Evolutionary conservation across 129 eudicot genomes (phyloP), one percentile per base, ranked within the genome.

Genomic region (Saussurea involucrata): DNA sequence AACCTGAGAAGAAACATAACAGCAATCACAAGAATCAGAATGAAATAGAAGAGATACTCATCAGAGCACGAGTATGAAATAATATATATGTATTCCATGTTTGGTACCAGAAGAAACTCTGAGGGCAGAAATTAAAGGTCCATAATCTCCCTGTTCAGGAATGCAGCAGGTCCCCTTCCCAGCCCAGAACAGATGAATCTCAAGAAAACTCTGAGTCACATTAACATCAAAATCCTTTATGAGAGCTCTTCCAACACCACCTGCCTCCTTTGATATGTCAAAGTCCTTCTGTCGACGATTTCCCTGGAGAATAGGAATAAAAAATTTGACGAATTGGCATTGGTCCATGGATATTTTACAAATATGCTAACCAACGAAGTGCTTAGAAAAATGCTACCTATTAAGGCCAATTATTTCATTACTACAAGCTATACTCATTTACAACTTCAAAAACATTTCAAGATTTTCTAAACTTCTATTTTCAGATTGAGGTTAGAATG

Each of bases 141-240:
- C 90, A 68, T 84, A 87, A 77, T 79, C 76, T 65, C 90, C 88
- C 36, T 87, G 84, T 34, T 66, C 27, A 64, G 90, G 90, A 65
- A 87, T 81, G 64, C 90, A 87, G 77, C 90, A 87, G 21, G 90
- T 87, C 42, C 90, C 90, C 65, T 87, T 87, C 64, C 90, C 90
- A 58, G 87, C 88, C 90, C 90, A 87, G 32, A 87, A 87, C 67
- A 87, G 83, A 81, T 87, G 90, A 66, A 87, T 78, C 67, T 87
- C 88, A 61, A 87, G 77, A 63, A 70, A 71, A 76, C 75, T 81
- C 37, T 82, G 77, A 31, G 86, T 87, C 34, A 87, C 90, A 1
- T 2, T 61, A 31, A 69, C 84, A 33, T 79, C 57, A 28, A 60
- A 84, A 6, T 81, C n/a, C 69, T 75, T 83, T 24, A 25, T 69